These are phyloP conservation scores for Diaporthe humulicola DNA, from an alignment of 2,329 filamentous ascomycete species.

Conservation along the genomic window DNA sequence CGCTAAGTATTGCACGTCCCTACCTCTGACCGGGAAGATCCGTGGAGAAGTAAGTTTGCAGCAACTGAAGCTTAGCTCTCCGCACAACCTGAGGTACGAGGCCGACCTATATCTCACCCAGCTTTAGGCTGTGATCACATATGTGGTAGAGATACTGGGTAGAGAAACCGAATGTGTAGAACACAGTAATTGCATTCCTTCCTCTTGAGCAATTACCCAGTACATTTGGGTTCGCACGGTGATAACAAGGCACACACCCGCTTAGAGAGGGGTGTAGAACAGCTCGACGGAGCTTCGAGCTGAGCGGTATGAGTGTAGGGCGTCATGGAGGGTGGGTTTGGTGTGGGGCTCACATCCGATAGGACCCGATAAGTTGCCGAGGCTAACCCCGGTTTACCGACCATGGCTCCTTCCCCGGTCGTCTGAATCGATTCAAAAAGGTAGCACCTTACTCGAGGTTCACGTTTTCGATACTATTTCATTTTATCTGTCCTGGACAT, in stretches of 20 bases:
- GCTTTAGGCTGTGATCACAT: neutral
- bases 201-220: neutral
- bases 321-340: neutral
- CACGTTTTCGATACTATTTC: neutral
- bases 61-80: slow-evolving; percentile 18
- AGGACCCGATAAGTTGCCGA: slow-evolving; percentile 35
- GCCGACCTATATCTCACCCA: no score
- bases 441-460: neutral
- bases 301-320: neutral
- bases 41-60: slow-evolving; percentile 9
- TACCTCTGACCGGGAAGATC: neutral
- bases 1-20: neutral
- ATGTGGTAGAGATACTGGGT: neutral
- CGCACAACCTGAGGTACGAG: no score
- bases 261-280: neutral
- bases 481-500: neutral
- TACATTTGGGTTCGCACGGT: no score
- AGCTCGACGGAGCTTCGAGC: neutral
- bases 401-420: neutral
- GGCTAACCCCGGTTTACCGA: neutral
- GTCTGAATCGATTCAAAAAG: neutral
- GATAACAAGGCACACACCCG: neutral
- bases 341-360: neutral
- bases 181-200: no score
- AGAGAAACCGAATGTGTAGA: no score